phyloP scores from a whole-genome alignment of 2,329 filamentous ascomycete genomes.

The Dactylellina sp. region DNA sequence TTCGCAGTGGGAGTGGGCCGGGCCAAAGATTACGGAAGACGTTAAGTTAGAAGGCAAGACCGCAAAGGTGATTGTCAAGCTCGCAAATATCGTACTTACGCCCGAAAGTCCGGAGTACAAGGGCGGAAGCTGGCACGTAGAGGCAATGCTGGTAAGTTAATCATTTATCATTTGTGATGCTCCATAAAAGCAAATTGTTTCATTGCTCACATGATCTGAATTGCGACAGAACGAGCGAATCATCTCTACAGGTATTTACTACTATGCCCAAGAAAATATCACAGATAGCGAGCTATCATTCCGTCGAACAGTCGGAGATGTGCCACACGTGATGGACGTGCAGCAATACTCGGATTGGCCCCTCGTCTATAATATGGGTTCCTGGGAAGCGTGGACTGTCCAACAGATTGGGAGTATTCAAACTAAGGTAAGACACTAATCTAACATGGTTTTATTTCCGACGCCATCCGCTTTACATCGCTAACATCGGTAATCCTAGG shows the following conservation, averaged over 20 bases:
- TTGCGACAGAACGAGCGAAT: slow-evolving; percentile 71
- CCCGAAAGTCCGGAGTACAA: slow-evolving; percentile 69
- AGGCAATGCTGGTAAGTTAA: slow-evolving; percentile 65
- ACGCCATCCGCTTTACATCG: too few species aligned
- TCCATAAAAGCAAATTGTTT: background rate
- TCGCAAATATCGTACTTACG: slow-evolving; percentile 71
- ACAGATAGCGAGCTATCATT: slow-evolving; percentile 69
- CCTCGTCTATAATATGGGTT: slow-evolving; percentile 46
- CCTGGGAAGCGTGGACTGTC: slow-evolving; percentile 12
- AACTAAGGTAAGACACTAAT: slow-evolving; percentile 35
- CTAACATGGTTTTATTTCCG: too few species aligned
- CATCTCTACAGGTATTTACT: slow-evolving; percentile 73
- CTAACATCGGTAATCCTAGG: slow-evolving; percentile 8
- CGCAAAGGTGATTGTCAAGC: slow-evolving; percentile 74
- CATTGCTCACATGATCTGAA: background rate
- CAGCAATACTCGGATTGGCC: slow-evolving; percentile 32
- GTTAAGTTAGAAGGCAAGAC: slow-evolving; percentile 62
- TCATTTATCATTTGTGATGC: background rate
- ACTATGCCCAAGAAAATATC: slow-evolving; percentile 73
- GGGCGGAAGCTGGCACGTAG: slow-evolving; percentile 71
- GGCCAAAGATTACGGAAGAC: slow-evolving; percentile 27
- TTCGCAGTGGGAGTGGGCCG: slow-evolving; percentile 8
- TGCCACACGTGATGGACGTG: slow-evolving; percentile 11
- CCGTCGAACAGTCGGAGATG: slow-evolving; percentile 62
- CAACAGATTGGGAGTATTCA: slow-evolving; percentile 41